phyloP scores from a whole-genome alignment of 176 grass and related monocot species.

The Phoenix dactylifera region DNA sequence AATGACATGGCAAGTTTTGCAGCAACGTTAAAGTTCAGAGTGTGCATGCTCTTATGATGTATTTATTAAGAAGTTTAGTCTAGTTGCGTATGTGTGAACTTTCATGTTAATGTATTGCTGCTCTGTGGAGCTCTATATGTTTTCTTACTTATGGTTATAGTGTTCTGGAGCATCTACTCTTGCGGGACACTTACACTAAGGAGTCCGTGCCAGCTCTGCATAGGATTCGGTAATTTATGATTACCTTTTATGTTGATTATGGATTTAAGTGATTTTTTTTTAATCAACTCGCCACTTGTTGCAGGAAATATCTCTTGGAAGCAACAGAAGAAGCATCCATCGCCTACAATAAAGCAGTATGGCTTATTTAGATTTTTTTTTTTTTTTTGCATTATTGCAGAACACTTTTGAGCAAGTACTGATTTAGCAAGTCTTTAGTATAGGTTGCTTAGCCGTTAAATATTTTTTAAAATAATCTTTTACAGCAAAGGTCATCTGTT shows the following conservation, averaged over 20 bases:
- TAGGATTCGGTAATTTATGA: conserved; percentile 56
- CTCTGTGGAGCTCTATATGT: too few species aligned
- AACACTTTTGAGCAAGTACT: too few species aligned
- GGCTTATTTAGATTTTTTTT: conserved; percentile 10
- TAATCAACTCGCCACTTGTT: conserved; percentile 16
- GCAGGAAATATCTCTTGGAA: conserved; percentile 90
- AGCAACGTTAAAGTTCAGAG: too few species aligned
- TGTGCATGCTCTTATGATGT: too few species aligned
- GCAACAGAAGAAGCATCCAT: conserved; percentile 98
- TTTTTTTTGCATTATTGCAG: conserved; percentile 13
- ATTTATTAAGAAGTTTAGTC: too few species aligned
- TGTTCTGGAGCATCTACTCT: conserved; percentile 89
- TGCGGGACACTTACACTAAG: conserved; percentile 97
- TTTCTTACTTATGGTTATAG: conserved; percentile 28
- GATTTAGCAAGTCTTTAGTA: too few species aligned
- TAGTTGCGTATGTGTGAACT: too few species aligned
- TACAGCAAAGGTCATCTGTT: too few species aligned
- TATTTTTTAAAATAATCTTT: too few species aligned
- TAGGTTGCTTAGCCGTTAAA: too few species aligned
- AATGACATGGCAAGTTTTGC: too few species aligned
- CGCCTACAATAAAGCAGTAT: conserved; percentile 86
- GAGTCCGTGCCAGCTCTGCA: conserved; percentile 85
- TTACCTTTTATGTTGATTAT: neutral
- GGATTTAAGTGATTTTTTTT: neutral
- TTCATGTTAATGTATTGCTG: too few species aligned